Evolutionary conservation across 352 stramenopile species (phyloP).

Genomic region (Phytophthora pluvialis): DNA sequence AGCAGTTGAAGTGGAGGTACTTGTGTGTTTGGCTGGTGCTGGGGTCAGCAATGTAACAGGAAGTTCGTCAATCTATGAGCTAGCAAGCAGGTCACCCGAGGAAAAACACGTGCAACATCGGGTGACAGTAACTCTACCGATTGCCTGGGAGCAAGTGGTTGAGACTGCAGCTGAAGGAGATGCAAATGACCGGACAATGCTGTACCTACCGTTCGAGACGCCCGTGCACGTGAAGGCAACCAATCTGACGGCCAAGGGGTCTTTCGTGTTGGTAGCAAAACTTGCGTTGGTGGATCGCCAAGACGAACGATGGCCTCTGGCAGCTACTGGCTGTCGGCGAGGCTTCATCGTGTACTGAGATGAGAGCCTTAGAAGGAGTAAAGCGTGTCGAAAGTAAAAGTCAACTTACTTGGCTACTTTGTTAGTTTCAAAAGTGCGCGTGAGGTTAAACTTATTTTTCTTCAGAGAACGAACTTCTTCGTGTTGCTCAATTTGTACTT

Average conservation of each 20-base stretch:
- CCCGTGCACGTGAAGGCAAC: conserved; percentile 49
- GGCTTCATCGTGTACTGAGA: conserved; percentile 62
- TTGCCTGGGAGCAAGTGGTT: conserved; percentile 35
- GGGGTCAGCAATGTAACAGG: conserved; percentile 1
- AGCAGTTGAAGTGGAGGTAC: conserved; percentile 37
- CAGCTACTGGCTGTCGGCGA: conserved; percentile 47
- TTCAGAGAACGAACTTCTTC: too few relatives aligned
- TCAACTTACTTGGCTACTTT: too few relatives aligned
- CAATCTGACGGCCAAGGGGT: conserved; percentile 48
- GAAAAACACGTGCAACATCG: conserved; percentile 35
- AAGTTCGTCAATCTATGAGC: conserved; percentile 23
- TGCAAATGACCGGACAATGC: conserved; percentile 7
- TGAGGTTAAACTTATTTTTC: too few relatives aligned
- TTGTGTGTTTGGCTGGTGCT: conserved; percentile 35
- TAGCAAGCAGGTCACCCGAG: not conserved
- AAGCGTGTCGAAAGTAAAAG: too few relatives aligned
- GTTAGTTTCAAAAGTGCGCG: too few relatives aligned
- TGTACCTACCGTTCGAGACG: conserved; percentile 48
- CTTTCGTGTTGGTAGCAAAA: conserved; percentile 48
- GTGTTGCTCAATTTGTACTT: too few relatives aligned
- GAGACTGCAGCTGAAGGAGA: conserved; percentile 1
- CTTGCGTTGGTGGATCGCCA: conserved; percentile 39
- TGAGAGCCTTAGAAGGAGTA: conserved; percentile 4
- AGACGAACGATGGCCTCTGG: conserved; percentile 41
- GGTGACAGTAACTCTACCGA: conserved; percentile 27